Evolutionary conservation across 225 moss, liverwort and hornwort genomes (phyloP).

Genomic region (Polytrichum commune): DNA sequence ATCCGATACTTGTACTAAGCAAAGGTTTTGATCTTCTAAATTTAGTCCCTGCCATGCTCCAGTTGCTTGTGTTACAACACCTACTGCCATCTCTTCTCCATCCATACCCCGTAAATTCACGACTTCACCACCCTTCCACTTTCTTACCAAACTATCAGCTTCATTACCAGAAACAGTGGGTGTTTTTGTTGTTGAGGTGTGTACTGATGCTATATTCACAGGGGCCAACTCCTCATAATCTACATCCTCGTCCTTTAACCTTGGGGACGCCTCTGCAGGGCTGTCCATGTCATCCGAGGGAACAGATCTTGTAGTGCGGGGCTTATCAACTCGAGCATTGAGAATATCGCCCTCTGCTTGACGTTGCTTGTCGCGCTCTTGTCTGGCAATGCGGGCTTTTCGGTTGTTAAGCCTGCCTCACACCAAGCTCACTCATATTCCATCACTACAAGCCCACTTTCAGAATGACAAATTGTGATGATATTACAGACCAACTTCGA

Average conservation of each 20-base stretch:
- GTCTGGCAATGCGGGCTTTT: constrained; percentile 93
- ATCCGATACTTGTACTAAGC: constrained; percentile 74
- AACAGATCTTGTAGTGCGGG: constrained; percentile 64
- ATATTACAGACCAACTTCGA: no score
- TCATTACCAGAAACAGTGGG: constrained; percentile 42
- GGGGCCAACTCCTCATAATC: constrained; percentile 43
- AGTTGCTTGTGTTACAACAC: constrained; percentile 54
- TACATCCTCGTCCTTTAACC: constrained; percentile 53
- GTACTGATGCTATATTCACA: constrained; percentile 19
- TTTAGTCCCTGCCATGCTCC: constrained; percentile 67
- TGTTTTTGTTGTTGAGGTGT: constrained; percentile 13
- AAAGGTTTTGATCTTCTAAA: constrained; percentile 72
- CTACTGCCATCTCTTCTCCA: constrained; percentile 75
- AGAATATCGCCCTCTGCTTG: constrained; percentile 57
- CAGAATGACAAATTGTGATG: constrained; percentile 17
- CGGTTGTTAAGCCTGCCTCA: constrained; percentile 97
- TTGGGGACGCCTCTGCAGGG: constrained; percentile 58
- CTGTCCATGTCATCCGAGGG: constrained; percentile 61
- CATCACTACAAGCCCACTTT: constrained; percentile 56
- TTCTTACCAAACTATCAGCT: constrained; percentile 28
- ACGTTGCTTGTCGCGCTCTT: constrained; percentile 81
- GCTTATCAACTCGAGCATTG: constrained; percentile 53
- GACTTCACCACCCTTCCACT: constrained; percentile 58
- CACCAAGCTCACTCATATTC: constrained; percentile 66
- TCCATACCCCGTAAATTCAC: constrained; percentile 68